Conservation (phyloP, 192 early-diverging fungal genomes). For the Oehlia diaphana region DNA sequence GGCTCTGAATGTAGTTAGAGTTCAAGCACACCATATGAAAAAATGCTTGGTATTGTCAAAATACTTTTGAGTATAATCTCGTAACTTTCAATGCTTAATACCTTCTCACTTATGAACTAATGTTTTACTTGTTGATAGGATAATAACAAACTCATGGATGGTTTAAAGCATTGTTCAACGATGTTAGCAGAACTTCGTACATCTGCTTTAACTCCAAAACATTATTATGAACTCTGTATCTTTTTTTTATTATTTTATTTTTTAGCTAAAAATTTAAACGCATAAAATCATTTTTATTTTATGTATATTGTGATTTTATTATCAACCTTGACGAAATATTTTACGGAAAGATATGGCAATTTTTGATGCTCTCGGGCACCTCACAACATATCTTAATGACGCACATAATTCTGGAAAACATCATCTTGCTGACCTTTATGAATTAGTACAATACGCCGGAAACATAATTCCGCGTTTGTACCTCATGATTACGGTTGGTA, state of each 20-base stretch:
- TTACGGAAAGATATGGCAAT: slow-evolving; percentile 83
- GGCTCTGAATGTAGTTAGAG: slow-evolving; percentile 87
- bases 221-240: slow-evolving; percentile 99
- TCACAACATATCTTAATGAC: slow-evolving; percentile 88
- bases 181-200: slow-evolving; percentile 97
- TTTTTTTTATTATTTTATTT: slow-evolving; percentile 20
- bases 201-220: slow-evolving; percentile 92
- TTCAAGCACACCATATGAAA: slow-evolving; percentile 95
- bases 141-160: slow-evolving; percentile 92
- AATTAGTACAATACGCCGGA: slow-evolving; percentile 97
- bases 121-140: slow-evolving; percentile 49
- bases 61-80: not conserved
- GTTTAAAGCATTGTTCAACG: slow-evolving; percentile 96
- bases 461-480: slow-evolving; percentile 99
- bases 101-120: not conserved
- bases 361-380: slow-evolving; percentile 95
- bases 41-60: slow-evolving; percentile 74
- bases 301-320: not conserved
- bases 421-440: slow-evolving; percentile 92
- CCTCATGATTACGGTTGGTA: slow-evolving; percentile 98
- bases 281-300: not conserved
- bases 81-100: not conserved
- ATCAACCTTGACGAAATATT: not conserved
- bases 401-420: slow-evolving; percentile 82
- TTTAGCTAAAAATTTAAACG: not conserved